A percentile compares a stretch with the other conserved stretches of the same genome.
Conservation (phyloP, 2,329 filamentous ascomycete species). For the Xylaria multiplex region DNA sequence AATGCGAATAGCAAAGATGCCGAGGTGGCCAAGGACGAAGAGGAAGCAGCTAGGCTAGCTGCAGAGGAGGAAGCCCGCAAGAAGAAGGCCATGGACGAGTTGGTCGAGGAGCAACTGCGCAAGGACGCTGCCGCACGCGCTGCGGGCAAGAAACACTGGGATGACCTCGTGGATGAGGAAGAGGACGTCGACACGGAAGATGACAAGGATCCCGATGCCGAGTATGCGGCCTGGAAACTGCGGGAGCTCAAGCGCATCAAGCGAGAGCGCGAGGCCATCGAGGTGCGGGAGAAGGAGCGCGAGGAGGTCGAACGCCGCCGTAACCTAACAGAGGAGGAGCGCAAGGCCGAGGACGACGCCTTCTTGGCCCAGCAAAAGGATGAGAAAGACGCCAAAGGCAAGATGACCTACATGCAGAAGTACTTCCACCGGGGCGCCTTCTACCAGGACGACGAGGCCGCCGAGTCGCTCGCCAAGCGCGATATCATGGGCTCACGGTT, state of each 20-base stretch:
- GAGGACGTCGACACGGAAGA: conserved; percentile 90
- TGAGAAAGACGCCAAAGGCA: conserved; percentile 79
- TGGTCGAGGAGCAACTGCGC: conserved; percentile 89
- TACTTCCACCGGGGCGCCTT: conserved; percentile 98
- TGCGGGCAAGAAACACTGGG: conserved; percentile 86
- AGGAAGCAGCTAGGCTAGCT: conserved; percentile 39
- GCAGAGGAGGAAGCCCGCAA: conserved; percentile 63
- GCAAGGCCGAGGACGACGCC: conserved; percentile 83
- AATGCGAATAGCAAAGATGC: conserved; percentile 40
- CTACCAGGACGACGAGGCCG: conserved; percentile 83
- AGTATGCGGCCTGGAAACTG: conserved; percentile 92
- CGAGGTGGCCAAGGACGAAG: conserved; percentile 31
- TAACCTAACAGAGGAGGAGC: conserved; percentile 86
- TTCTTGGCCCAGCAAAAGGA: conserved; percentile 81
- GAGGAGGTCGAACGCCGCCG: conserved; percentile 90
- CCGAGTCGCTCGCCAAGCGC: conserved; percentile 78
- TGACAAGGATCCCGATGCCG: conserved; percentile 84
- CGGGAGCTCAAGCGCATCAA: conserved; percentile 90
- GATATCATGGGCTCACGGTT: conserved; percentile 88
- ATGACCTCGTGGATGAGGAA: conserved; percentile 74
- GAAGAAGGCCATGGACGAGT: conserved; percentile 76
- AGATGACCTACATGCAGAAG: conserved; percentile 91
- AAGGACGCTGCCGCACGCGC: conserved; percentile 80
- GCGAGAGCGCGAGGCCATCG: conserved; percentile 85
- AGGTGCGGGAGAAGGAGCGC: conserved; percentile 82